These are phyloP conservation scores for Penicillium digitatum DNA, from an alignment of 2,329 filamentous ascomycete species.

Conservation along the genomic window DNA sequence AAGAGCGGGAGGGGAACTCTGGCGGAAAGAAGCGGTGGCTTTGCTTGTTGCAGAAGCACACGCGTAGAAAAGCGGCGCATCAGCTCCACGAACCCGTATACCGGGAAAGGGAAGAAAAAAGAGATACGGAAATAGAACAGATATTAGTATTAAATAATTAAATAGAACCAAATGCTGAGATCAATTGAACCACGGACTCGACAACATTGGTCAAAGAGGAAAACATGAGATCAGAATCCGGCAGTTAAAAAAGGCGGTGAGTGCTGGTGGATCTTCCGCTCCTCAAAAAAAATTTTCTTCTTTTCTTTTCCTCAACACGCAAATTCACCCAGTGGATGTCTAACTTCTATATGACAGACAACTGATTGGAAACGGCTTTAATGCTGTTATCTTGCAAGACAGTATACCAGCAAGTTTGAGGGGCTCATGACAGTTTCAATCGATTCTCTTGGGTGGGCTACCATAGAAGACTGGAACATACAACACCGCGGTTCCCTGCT, in stretches of 20 bases:
- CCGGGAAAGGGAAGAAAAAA: slow-evolving; percentile 2
- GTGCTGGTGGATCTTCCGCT: neutral
- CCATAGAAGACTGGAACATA: slow-evolving; percentile 48
- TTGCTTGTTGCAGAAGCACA: slow-evolving; percentile 34
- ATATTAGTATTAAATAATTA: slow-evolving; percentile 13
- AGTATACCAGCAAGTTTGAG: slow-evolving; percentile 46
- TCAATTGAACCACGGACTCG: slow-evolving; percentile 14
- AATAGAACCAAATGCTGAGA: slow-evolving; percentile 16
- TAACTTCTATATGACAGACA: slow-evolving; percentile 24
- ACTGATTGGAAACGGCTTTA: slow-evolving; percentile 24
- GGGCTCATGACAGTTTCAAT: slow-evolving; percentile 37
- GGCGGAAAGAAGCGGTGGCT: slow-evolving; percentile 34
- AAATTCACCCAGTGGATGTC: slow-evolving; percentile 32
- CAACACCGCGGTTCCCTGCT: slow-evolving; percentile 3
- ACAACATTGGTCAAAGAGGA: slow-evolving; percentile 15
- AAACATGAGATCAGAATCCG: slow-evolving; percentile 13
- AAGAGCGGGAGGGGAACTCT: slow-evolving; percentile 28
- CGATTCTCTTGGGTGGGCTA: slow-evolving; percentile 39
- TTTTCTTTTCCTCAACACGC: slow-evolving; percentile 25
- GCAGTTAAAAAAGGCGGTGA: slow-evolving; percentile 20
- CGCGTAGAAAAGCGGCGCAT: slow-evolving; percentile 38
- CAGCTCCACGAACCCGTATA: slow-evolving; percentile 14
- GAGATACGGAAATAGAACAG: slow-evolving; percentile 5
- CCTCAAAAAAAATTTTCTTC: slow-evolving; percentile 19
- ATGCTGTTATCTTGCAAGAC: slow-evolving; percentile 38